Base-by-base conservation (phyloP, 1,284 basidiomycete genomes). In the Erythrobasidium hasegawianum region DNA sequence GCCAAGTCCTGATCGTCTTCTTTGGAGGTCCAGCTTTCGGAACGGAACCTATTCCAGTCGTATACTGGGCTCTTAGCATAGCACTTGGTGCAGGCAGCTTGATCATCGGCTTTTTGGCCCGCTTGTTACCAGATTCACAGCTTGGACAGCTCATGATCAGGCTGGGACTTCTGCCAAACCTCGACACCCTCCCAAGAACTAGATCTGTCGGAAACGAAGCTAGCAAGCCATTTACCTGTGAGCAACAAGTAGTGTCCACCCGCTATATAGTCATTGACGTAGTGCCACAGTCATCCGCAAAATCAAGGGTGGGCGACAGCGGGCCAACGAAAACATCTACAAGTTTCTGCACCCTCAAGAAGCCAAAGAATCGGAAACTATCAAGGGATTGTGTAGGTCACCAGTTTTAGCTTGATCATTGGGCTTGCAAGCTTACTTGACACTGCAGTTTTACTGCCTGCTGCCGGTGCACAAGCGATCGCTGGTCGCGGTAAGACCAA, bases 1-100 rank as follows among this genome's bases (percentile, higher is more conserved):
- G 59, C 2, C 59, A 70, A 52, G 58, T 71, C 26, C 53, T 71
- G 50, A 71, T 71, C 11, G 70, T 71, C 22, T 67, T 69, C 47
- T 41, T 71, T 14, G 70, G 70, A 9, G 70, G 70, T 11, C 68
- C 70, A 5, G 70, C 70, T 24, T 71, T 71, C 52, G 58, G 47
- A 16, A 67, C 65, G 2, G 49, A 27, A 13, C 58, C 65, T 16
- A 67, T 67, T 27, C 33, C 65, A 9, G 16, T 41, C 20, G 38
- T 52, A 2, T 60, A 54, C 40, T 67, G 65, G 65, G 65, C 50
- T 1, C 14, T 67, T n/a, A 60, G 58, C 13, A 40, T 67, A 20
- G 52, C 29, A 1, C 40, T 57, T 0, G 65, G 65, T 5, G 57
- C 65, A 26, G 57, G 57, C 10, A 59, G 65, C 14, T 11, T 67